Evolutionary conservation across 2,329 filamentous ascomycete species (phyloP).

Genomic region (Zymoseptoria tritici): DNA sequence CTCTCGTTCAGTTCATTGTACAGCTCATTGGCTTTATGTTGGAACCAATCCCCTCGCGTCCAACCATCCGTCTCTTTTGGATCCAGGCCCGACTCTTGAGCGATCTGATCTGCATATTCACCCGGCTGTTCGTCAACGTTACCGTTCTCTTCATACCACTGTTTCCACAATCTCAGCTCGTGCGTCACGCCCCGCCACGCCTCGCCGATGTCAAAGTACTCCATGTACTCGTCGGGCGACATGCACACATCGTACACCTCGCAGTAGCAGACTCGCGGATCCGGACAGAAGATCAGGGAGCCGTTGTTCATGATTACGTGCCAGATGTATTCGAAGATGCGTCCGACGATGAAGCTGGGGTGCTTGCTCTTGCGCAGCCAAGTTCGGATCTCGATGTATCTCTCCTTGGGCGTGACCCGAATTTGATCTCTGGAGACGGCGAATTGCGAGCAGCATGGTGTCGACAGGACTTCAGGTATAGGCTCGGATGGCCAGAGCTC

Average conservation of each 20-base stretch:
- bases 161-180: constrained; percentile 37
- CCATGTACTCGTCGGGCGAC: constrained; percentile 40
- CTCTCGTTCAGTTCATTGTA: constrained; percentile 36
- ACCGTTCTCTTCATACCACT: constrained; percentile 31
- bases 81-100: constrained; percentile 17
- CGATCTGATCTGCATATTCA: constrained; percentile 36
- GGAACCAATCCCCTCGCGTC: constrained; percentile 6
- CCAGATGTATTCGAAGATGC: constrained; percentile 59
- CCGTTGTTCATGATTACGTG: constrained; percentile 53
- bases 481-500: constrained; percentile 41
- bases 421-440: constrained; percentile 53
- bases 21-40: constrained; percentile 37
- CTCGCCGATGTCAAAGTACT: constrained; percentile 41
- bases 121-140: constrained; percentile 30
- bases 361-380: constrained; percentile 52
- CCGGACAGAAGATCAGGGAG: constrained; percentile 41
- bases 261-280: constrained; percentile 54
- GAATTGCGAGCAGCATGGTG: constrained; percentile 59
- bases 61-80: background rate
- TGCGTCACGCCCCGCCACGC: constrained; percentile 34
- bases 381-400: constrained; percentile 51
- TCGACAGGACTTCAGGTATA: constrained; percentile 46
- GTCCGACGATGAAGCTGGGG: constrained; percentile 48
- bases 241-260: constrained; percentile 58
- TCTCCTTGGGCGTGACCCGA: constrained; percentile 44